Conservation (phyloP, 257 asterid genomes). For the Vinca minor region DNA sequence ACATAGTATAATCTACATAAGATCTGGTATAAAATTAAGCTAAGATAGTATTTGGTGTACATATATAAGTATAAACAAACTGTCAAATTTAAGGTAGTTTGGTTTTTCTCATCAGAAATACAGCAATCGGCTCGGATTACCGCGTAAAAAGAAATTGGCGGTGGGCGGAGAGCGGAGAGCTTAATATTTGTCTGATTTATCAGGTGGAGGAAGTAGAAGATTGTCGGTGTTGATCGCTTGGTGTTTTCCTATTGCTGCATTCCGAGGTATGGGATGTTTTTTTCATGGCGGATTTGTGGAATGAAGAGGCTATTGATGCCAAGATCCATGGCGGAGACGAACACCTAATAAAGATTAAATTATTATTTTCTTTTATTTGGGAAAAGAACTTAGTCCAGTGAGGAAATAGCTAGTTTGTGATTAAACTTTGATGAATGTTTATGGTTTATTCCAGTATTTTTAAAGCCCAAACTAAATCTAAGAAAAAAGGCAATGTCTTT, state of each 20-base stretch:
- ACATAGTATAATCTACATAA: no score
- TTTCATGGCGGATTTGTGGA: conserved; percentile 1
- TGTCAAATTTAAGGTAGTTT: no score
- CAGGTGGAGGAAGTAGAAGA: conserved; percentile 3
- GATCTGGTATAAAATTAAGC: no score
- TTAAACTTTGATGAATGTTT: not conserved
- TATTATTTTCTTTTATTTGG: not conserved
- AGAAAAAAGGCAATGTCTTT: not conserved
- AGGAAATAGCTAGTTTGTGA: not conserved
- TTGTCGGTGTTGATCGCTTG: conserved; percentile 1
- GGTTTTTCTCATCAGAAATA: no score
- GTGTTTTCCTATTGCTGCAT: not conserved
- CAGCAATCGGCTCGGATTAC: no score
- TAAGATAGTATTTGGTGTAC: no score
- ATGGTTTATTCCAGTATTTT: no score
- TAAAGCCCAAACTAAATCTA: no score
- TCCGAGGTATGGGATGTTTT: not conserved
- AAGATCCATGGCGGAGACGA: conserved; percentile 10
- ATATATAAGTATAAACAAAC: no score
- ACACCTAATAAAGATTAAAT: not conserved
- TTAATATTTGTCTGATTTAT: conserved; percentile 1
- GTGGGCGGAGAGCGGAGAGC: conserved; percentile 6
- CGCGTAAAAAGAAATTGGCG: no score
- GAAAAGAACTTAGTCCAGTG: not conserved
- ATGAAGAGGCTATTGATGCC: not conserved